A percentile compares a stretch with the other conserved stretches of the same genome.
These are phyloP conservation scores for Epicoccum nigrum DNA, from an alignment of 2,329 filamentous ascomycete species.

Conservation along the genomic window DNA sequence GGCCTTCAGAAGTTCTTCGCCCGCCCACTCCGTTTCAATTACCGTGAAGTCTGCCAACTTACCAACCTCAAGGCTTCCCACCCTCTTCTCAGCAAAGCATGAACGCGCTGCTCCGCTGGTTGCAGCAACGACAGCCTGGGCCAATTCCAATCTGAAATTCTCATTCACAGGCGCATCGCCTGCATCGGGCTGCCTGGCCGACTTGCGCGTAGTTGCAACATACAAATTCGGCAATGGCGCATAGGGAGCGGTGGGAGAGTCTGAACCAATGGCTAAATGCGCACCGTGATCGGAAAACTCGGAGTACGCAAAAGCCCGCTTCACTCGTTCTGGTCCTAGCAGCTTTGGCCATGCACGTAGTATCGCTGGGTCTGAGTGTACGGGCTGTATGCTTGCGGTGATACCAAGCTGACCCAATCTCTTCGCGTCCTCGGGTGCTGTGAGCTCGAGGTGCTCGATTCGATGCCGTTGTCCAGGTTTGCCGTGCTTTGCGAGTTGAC, in stretches of 20 bases:
- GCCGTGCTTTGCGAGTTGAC: slow-evolving; percentile 57
- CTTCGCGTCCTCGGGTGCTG: slow-evolving; percentile 60
- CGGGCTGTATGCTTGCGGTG: slow-evolving; percentile 91
- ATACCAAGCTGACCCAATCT: slow-evolving; percentile 65
- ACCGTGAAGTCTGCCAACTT: slow-evolving; percentile 65
- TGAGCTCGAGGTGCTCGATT: slow-evolving; percentile 70
- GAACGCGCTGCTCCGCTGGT: slow-evolving; percentile 64
- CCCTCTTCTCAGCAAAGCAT: slow-evolving; percentile 62
- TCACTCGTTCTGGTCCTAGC: slow-evolving; percentile 60
- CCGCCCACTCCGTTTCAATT: slow-evolving; percentile 59
- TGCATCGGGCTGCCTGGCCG: slow-evolving; percentile 56
- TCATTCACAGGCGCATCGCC: slow-evolving; percentile 56
- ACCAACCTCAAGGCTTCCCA: slow-evolving; percentile 60
- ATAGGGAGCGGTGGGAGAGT: slow-evolving; percentile 65
- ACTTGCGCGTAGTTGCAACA: slow-evolving; percentile 63
- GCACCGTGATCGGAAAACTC: slow-evolving; percentile 64
- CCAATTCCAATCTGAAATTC: slow-evolving; percentile 60
- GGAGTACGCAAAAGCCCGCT: slow-evolving; percentile 67
- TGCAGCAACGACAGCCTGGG: slow-evolving; percentile 60
- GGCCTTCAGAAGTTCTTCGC: slow-evolving; percentile 55
- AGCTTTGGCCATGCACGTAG: slow-evolving; percentile 66
- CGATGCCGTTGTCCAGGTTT: slow-evolving; percentile 60
- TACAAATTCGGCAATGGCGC: slow-evolving; percentile 63
- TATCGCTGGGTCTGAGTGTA: slow-evolving; percentile 80
- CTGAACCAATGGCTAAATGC: slow-evolving; percentile 62